These are phyloP conservation scores for Lasiosphaeriaceae sp. DNA, from an alignment of 495 filamentous ascomycete species.

Conservation along the genomic window DNA sequence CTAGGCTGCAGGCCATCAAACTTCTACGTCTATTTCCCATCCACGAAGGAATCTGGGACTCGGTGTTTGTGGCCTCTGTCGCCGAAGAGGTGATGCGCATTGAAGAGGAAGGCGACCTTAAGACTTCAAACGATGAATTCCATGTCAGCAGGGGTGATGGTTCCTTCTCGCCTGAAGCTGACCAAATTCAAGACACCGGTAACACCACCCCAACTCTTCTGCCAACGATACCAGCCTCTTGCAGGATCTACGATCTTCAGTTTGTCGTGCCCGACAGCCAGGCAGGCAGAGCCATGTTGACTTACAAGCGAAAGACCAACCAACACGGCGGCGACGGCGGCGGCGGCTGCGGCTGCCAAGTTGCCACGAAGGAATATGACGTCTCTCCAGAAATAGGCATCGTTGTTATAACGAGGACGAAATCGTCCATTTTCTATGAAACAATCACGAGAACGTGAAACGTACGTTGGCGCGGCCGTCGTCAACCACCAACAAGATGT, in stretches of 20 bases:
- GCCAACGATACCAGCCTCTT: neutral
- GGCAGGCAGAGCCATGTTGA: neutral
- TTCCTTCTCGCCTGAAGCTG: no score
- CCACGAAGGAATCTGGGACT: conserved; percentile 52
- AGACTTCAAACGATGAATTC: neutral
- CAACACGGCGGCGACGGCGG: no score
- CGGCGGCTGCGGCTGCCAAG: neutral
- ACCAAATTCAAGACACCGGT: neutral
- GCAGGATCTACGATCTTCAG: neutral
- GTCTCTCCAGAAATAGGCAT: neutral
- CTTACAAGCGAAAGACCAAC: neutral
- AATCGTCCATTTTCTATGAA: no score
- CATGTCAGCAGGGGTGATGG: no score
- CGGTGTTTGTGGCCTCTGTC: conserved; percentile 18
- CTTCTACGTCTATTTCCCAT: conserved; percentile 37
- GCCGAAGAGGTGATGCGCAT: conserved; percentile 32
- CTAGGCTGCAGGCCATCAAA: conserved; percentile 42
- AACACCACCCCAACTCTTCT: no score
- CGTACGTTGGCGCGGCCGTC: neutral
- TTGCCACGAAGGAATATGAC: neutral
- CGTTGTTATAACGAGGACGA: no score
- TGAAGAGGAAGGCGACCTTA: conserved; percentile 28
- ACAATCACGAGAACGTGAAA: no score
- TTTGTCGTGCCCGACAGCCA: neutral
- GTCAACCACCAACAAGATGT: neutral